Conservation (phyloP, 202 grass and related monocot species). For the Musa balbisiana region DNA sequence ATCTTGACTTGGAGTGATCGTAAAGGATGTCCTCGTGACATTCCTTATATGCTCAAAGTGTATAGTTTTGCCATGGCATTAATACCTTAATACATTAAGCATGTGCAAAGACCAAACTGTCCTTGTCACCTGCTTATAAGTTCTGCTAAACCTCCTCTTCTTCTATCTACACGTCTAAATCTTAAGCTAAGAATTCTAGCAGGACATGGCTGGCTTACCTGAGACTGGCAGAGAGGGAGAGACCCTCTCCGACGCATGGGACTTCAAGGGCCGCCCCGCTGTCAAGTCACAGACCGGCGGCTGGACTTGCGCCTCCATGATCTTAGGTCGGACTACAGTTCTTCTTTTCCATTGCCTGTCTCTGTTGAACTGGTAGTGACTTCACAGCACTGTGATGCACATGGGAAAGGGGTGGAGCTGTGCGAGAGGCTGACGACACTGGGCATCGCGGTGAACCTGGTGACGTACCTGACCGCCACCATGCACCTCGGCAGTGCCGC, state of each 20-base stretch:
- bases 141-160: no score
- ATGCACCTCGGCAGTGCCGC: slow-evolving; percentile 63
- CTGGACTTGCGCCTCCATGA: slow-evolving; percentile 52
- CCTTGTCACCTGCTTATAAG: no score
- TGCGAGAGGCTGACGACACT: slow-evolving; percentile 42
- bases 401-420: slow-evolving; percentile 41
- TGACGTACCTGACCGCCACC: slow-evolving; percentile 27
- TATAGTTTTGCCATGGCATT: no score
- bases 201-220: not conserved
- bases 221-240: not conserved
- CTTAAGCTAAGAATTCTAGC: no score
- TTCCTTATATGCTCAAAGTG: no score
- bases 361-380: not conserved
- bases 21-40: no score
- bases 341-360: not conserved
- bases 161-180: no score
- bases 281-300: slow-evolving; percentile 32
- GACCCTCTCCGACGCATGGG: slow-evolving; percentile 37
- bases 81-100: no score
- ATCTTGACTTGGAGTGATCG: no score
- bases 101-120: no score
- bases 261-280: slow-evolving; percentile 4
- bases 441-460: no score
- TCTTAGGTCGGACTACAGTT: slow-evolving; percentile 27
- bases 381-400: not conserved